These are phyloP conservation scores for Lagenidium sp. DNA, from an alignment of 352 stramenopile genomes.

Conservation along the genomic window DNA sequence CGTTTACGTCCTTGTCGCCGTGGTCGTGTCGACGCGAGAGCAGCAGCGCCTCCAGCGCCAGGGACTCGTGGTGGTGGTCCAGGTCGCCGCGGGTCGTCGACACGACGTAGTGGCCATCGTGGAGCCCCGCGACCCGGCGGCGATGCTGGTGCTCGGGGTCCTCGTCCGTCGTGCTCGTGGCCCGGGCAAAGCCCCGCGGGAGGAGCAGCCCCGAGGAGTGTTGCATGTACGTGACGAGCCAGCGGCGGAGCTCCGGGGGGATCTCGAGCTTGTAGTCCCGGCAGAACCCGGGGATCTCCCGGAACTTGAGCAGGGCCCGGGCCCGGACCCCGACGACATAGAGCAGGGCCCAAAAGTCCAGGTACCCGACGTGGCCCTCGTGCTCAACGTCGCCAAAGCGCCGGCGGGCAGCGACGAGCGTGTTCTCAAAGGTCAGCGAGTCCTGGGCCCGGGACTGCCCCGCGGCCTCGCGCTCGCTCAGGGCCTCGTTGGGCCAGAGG, in stretches of 20 bases:
- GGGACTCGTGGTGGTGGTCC: too few species aligned
- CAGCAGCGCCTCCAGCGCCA: too few species aligned
- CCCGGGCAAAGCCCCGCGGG: conserved; percentile 41
- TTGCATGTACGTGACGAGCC: conserved; percentile 49
- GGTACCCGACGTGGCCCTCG: conserved; percentile 62
- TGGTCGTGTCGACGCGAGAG: too few species aligned
- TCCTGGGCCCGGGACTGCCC: conserved; percentile 13
- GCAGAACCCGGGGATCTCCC: conserved; percentile 64
- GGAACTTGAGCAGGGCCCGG: conserved; percentile 40
- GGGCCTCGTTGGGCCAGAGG: conserved; percentile 42
- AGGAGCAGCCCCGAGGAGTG: conserved; percentile 44
- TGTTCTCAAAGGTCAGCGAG: conserved; percentile 43
- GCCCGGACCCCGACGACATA: conserved; percentile 66
- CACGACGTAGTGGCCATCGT: too few species aligned
- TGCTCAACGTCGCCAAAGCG: conserved; percentile 44
- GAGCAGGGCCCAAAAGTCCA: conserved; percentile 80
- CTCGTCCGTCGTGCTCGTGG: conserved; percentile 41
- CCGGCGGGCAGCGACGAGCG: conserved; percentile 26
- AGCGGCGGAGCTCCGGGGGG: conserved; percentile 25
- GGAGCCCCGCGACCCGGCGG: too few species aligned
- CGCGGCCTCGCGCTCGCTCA: conserved; percentile 25
- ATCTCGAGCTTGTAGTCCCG: conserved; percentile 75
- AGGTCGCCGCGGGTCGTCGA: too few species aligned
- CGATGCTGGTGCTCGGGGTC: too few species aligned
- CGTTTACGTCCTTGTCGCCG: too few species aligned